Conservation (phyloP, 176 grass and related monocot species). For the Bothriochloa decipiens region DNA sequence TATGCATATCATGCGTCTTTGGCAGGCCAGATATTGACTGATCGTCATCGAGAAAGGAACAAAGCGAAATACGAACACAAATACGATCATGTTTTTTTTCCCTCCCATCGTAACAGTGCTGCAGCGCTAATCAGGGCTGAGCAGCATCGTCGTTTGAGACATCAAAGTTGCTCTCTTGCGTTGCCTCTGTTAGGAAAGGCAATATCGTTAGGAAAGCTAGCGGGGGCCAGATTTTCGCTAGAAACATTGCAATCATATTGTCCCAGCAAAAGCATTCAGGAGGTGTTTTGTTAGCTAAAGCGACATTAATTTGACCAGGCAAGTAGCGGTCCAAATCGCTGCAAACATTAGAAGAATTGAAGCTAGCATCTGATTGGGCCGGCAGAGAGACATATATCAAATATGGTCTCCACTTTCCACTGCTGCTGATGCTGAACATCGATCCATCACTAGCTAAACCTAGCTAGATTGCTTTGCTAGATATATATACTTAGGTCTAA, state of each 20-base stretch:
- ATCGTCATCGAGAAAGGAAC: background rate
- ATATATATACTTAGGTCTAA: background rate
- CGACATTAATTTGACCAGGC: conserved; percentile 39
- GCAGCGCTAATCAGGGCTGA: background rate
- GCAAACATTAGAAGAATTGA: background rate
- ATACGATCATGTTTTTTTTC: background rate
- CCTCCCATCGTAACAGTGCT: background rate
- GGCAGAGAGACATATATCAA: background rate
- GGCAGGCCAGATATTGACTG: background rate
- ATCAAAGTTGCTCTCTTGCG: background rate
- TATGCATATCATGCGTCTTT: background rate
- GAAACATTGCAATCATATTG: conserved; percentile 35
- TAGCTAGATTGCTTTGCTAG: background rate
- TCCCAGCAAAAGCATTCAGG: conserved; percentile 19
- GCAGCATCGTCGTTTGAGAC: background rate
- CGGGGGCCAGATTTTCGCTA: background rate
- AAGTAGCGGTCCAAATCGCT: conserved; percentile 30
- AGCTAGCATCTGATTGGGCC: background rate
- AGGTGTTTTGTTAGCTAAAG: conserved; percentile 19
- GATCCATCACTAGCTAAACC: background rate
- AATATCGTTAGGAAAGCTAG: background rate
- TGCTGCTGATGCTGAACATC: background rate
- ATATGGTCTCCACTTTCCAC: background rate
- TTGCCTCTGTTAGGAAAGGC: conserved; percentile 18
- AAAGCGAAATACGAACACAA: background rate